Percentiles rank a stretch among this genome's conserved stretches.
Evolutionary conservation across 495 filamentous ascomycete genomes (phyloP).

Genomic region (Trypethelium eluteriae): DNA sequence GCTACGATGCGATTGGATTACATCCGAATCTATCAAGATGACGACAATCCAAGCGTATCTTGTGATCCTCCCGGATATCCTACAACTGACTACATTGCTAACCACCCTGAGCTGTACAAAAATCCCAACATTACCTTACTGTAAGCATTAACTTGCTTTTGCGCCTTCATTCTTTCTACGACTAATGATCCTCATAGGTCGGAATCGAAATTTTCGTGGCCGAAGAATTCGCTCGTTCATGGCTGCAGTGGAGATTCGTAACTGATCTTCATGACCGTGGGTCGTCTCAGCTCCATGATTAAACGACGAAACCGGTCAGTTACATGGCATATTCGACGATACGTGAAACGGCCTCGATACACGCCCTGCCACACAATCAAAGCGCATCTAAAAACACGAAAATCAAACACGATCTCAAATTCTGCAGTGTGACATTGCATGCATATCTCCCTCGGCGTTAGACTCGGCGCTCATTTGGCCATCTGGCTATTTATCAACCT

Average conservation of each 20-base stretch:
- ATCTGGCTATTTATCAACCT: not conserved
- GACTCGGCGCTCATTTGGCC: not conserved
- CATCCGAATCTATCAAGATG: constrained; percentile 63
- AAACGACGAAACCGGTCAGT: no score
- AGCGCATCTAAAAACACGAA: not conserved
- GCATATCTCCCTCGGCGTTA: constrained; percentile 8
- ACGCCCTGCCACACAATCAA: not conserved
- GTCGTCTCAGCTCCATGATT: no score
- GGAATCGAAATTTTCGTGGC: constrained; percentile 41
- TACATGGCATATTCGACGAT: not conserved
- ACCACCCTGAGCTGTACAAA: constrained; percentile 54
- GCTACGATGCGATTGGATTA: constrained; percentile 68
- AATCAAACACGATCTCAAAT: not conserved
- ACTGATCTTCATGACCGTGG: not conserved
- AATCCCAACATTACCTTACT: constrained; percentile 60
- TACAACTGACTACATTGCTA: constrained; percentile 61
- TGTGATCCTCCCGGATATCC: constrained; percentile 67
- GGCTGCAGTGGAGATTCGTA: constrained; percentile 29
- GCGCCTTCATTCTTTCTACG: not conserved
- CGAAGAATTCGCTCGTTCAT: constrained; percentile 44
- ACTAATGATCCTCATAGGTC: constrained; percentile 18
- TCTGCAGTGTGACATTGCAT: not conserved
- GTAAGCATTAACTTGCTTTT: constrained; percentile 26
- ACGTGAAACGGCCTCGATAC: not conserved
- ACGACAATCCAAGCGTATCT: constrained; percentile 50